Base-by-base conservation (phyloP, 768 basidiomycete species). In the Lentinus tigrinus region DNA sequence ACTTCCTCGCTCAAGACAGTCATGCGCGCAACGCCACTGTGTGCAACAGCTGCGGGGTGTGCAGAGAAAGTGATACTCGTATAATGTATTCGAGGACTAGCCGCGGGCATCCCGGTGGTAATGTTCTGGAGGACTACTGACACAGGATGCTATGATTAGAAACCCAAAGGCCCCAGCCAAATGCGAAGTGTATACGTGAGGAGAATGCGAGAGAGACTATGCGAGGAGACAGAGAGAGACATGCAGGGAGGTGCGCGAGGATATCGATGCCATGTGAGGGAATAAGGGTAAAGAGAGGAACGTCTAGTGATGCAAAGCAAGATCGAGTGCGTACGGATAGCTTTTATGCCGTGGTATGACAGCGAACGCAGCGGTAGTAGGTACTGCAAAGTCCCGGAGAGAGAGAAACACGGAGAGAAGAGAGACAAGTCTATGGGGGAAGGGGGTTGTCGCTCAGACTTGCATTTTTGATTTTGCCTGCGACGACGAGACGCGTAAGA, bases 391-490 rank as follows among this genome's bases (percentile, higher is more conserved):
- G 65, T 67, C 65, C 65, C 63, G 31, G 31, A 31, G 31, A 31
- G 31, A 31, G 31, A n/a, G n/a, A n/a, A 31, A 31, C 31, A 31
- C 31, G 31, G 58, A 48, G 47, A 47, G 24, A 28, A 40, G 58
- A 52, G 42, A 43, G 42, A 39, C 42, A 55, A 50, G 65, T 65
- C 67, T 65, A 67, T 59, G 58, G 47, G 59, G 56, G 51, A 28
- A 36, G 37, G 53, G 39, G 59, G n/a, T n/a, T 53, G 58, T 54
- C 58, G 59, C 47, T 65, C 54, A 68, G 47, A 61, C 66, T 37
- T 60, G 62, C 40, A 65, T 60, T 56, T 67, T 67, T 64, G 65
- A 50, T 63, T 72, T 69, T 59, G 68, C 62, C 68, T 69, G 63
- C 44, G 36, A 48, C 37, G 43, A 31, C 43, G 21, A 55, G 37